These are phyloP conservation scores for Nadsonia starkeyi-henricii DNA, from an alignment of 1,139 yeast species.

Conservation along the genomic window DNA sequence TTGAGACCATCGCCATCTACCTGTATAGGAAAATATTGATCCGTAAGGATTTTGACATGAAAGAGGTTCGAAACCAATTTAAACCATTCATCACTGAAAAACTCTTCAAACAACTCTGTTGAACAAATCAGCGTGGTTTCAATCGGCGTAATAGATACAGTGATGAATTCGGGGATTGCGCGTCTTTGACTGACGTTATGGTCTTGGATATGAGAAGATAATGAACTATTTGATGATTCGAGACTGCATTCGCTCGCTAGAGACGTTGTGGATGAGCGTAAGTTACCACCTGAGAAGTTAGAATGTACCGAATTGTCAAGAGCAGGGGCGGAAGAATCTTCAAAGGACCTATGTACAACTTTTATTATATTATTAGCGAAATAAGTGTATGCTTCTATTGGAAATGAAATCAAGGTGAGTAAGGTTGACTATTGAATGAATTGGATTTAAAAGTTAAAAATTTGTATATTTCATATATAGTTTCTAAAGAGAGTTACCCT, in stretches of 20 bases:
- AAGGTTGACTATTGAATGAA: neutral
- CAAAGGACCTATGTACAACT: neutral
- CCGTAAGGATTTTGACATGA: constrained; percentile 33
- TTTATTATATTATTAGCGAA: neutral
- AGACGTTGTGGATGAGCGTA: neutral
- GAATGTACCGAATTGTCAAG: neutral
- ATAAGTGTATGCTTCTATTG: neutral
- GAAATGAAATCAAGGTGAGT: neutral
- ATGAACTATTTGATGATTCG: neutral
- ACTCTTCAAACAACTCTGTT: constrained; percentile 23
- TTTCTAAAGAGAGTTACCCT: too few species aligned
- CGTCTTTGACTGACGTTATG: neutral
- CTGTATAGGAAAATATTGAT: constrained; percentile 40
- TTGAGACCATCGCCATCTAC: constrained; percentile 46
- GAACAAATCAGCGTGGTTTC: constrained; percentile 46
- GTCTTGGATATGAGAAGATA: neutral
- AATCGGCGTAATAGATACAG: constrained; percentile 40
- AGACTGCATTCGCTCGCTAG: neutral
- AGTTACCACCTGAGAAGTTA: neutral
- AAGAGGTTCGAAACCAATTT: constrained; percentile 3
- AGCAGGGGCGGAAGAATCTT: neutral
- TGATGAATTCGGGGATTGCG: constrained; percentile 26
- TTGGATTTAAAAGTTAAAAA: too few species aligned
- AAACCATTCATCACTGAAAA: constrained; percentile 22
- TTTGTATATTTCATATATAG: too few species aligned